Evolutionary conservation across 2,329 filamentous ascomycete genomes (phyloP), one percentile per base, ranked within the genome.

Genomic region (Ophiocordyceps sinensis): DNA sequence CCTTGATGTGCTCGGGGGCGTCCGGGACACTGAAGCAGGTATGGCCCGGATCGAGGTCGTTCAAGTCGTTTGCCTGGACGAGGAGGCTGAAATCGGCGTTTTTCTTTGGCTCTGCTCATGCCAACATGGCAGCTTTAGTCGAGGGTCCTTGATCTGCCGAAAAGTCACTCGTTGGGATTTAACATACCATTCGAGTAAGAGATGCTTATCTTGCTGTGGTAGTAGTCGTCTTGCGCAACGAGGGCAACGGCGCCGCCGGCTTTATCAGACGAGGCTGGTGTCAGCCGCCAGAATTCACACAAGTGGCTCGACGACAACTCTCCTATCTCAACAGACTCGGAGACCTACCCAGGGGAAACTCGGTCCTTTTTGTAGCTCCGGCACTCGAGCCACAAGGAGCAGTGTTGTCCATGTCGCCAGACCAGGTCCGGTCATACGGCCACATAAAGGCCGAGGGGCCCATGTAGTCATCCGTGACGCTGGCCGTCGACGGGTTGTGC

Each of bases 361-460:
- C 52, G 2, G 71, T 73, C 42, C 73, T 58, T 41, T 68, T 68
- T 10, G 32, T 41, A 2, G 38, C 5, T 1, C n/a, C 32, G 2
- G 51, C 54, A 17, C 53, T 53, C 28, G 68, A 71, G 41, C 73
- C 72, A 49, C 73, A 76, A 0, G 72, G 72, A 2, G 64, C 60
- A 12, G 53, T 66, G 49, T 74, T 74, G 49, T 75, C 71, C 36
- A 63, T 55, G 19, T 60, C 58, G 28, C 60, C 65, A 36, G 59
- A 59, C 70, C 71, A 77, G 37, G 50, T 74, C 69, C 11, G 59
- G 52, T n/a, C n/a, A n/a, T n/a, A n/a, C 3, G 71, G 72, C 71
- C 72, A 76, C 50, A 75, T 55, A 50, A 76, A 71, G 9, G 65
- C 67, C 21, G 69, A 69, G 10, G 71, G 70, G 13, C 70, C 71